Conservation (phyloP, 2,329 filamentous ascomycete genomes). For the Paecilomyces fulvus region DNA sequence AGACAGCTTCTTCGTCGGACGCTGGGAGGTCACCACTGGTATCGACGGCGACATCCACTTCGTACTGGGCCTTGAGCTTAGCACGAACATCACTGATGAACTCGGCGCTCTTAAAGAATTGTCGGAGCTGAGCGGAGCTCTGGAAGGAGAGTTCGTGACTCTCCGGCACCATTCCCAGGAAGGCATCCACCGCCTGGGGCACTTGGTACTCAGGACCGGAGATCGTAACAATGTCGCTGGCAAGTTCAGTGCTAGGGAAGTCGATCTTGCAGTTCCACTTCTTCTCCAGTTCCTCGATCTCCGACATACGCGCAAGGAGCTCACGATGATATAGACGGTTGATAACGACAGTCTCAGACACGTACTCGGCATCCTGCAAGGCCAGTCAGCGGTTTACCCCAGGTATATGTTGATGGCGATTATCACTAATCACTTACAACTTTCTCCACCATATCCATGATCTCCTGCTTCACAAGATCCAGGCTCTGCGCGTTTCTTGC, state of each 20-base stretch:
- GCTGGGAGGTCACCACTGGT: constrained; percentile 26
- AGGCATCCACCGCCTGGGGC: constrained; percentile 89
- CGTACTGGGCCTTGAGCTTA: constrained; percentile 85
- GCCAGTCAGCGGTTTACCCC: not conserved
- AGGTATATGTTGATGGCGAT: not conserved
- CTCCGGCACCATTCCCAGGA: constrained; percentile 95
- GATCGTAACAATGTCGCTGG: constrained; percentile 90
- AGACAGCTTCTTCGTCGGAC: constrained; percentile 29
- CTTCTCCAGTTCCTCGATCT: constrained; percentile 93
- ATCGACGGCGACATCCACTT: constrained; percentile 74
- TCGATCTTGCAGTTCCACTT: constrained; percentile 99
- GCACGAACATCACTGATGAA: constrained; percentile 72
- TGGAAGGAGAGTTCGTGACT: constrained; percentile 84
- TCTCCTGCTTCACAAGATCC: constrained; percentile 96
- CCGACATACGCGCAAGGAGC: constrained; percentile 74
- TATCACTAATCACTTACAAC: constrained; percentile 49
- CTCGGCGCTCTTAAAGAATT: constrained; percentile 71
- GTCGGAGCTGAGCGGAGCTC: constrained; percentile 64
- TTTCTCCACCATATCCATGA: constrained; percentile 98
- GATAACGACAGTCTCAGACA: constrained; percentile 85
- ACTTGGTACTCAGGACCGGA: constrained; percentile 98
- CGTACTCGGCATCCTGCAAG: constrained; percentile 81
- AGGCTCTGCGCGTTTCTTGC: constrained; percentile 94
- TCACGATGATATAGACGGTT: constrained; percentile 94
- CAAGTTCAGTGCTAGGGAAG: constrained; percentile 94